phyloP scores from a whole-genome alignment of 345 rosid species.

The Jatropha curcas region DNA sequence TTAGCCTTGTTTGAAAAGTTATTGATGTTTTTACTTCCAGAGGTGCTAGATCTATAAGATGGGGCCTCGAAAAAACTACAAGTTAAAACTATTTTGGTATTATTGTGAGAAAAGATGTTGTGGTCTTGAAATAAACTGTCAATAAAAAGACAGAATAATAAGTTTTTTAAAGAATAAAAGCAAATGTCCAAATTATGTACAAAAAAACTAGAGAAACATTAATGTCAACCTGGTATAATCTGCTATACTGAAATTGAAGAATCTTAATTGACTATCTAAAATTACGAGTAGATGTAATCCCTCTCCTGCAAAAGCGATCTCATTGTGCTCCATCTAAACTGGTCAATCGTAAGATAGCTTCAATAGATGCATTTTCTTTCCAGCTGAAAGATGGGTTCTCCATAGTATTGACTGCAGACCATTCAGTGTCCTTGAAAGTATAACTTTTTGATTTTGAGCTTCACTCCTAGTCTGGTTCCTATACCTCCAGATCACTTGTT shows the following conservation, averaged over 20 bases:
- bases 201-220: neutral
- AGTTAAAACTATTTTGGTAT: neutral
- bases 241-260: neutral
- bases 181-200: neutral
- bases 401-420: neutral
- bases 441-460: neutral
- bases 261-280: neutral
- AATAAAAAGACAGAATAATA: neutral
- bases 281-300: neutral
- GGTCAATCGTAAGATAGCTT: neutral
- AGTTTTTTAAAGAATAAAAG: neutral
- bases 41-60: neutral
- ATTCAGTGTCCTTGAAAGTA: neutral
- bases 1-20: neutral
- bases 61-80: neutral
- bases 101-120: neutral
- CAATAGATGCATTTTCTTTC: neutral
- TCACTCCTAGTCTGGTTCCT: neutral
- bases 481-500: neutral
- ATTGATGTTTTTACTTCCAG: neutral
- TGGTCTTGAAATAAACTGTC: neutral
- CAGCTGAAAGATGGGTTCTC: neutral
- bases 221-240: neutral
- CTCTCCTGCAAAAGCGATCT: neutral
- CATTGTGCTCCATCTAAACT: neutral